These are phyloP conservation scores for Myxozyma monticola DNA, from an alignment of 805 yeast species.

Conservation along the genomic window DNA sequence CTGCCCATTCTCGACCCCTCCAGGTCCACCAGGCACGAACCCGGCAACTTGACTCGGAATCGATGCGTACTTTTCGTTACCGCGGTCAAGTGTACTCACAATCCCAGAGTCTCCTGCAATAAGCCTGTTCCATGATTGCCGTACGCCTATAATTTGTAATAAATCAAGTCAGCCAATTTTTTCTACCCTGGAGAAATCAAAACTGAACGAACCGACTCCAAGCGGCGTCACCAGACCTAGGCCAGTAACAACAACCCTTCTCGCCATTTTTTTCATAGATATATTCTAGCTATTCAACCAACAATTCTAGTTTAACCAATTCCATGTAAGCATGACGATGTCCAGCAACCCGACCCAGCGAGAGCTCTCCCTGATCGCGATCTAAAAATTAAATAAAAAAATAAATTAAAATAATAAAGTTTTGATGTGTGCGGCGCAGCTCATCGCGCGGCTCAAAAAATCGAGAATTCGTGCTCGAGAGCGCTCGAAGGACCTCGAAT, in stretches of 20 bases:
- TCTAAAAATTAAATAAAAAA: no score
- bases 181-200: not conserved
- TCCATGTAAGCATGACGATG: no score
- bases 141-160: slow-evolving; percentile 29
- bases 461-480: no score
- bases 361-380: no score
- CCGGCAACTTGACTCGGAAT: slow-evolving; percentile 79
- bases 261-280: slow-evolving; percentile 4
- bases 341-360: no score
- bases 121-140: slow-evolving; percentile 40
- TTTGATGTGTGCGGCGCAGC: no score
- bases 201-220: slow-evolving; percentile 60
- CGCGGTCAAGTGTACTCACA: slow-evolving; percentile 40
- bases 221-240: slow-evolving; percentile 83
- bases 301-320: no score
- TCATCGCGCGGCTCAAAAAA: no score
- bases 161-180: not conserved
- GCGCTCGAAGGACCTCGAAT: no score
- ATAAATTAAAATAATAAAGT: no score
- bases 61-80: slow-evolving; percentile 49
- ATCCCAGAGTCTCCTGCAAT: slow-evolving; percentile 41
- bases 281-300: no score
- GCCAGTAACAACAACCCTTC: slow-evolving; percentile 88
- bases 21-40: slow-evolving; percentile 56
- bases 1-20: slow-evolving; percentile 42